Conservation (phyloP, 202 grass and related monocot species). For the Zizania palustris region DNA sequence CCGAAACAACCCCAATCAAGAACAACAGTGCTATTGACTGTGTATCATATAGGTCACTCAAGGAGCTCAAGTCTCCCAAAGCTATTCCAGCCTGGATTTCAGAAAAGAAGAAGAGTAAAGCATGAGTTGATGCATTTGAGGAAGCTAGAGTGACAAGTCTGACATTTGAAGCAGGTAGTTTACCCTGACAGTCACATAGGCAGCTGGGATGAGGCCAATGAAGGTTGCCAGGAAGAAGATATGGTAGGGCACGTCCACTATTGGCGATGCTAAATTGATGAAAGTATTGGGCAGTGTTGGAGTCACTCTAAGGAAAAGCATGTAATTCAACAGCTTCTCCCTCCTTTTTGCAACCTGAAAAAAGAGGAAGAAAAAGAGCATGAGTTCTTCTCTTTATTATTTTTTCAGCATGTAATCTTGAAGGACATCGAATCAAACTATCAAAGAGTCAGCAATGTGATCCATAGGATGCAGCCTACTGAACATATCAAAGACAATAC, state of each 20-base stretch:
- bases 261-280: conserved; percentile 96
- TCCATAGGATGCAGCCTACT: not conserved
- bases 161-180: conserved; percentile 9
- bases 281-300: conserved; percentile 98
- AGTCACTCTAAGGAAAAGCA: conserved; percentile 94
- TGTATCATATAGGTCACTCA: conserved; percentile 84
- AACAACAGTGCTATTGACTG: conserved; percentile 83
- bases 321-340: conserved; percentile 95
- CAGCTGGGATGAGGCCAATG: conserved; percentile 87
- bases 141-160: not conserved
- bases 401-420: too few relatives aligned
- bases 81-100: conserved; percentile 81
- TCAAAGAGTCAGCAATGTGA: not conserved
- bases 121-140: not conserved
- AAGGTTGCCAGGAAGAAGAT: conserved; percentile 79
- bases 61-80: conserved; percentile 75
- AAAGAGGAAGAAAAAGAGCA: conserved; percentile 16
- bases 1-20: conserved; percentile 83
- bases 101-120: not conserved
- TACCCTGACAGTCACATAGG: conserved; percentile 91
- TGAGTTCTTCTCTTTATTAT: not conserved
- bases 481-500: not conserved
- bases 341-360: conserved; percentile 88
- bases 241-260: conserved; percentile 92
- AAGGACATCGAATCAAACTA: conserved; percentile 13